Conservation (phyloP, 1,139 yeast species). For the Geotrichum citri-aurantii region DNA sequence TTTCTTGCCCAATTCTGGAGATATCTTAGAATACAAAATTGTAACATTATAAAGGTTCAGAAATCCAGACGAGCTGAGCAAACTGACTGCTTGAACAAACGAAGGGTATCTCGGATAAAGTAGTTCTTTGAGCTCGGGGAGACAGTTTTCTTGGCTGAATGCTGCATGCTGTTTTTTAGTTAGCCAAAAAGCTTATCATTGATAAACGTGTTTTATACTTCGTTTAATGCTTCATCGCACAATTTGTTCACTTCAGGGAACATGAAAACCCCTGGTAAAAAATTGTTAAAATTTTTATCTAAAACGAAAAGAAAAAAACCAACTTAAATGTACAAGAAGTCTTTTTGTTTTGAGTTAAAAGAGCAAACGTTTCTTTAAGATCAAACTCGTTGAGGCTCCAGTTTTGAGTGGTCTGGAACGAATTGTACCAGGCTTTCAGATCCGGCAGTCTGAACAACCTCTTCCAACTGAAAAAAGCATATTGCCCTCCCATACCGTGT, state of each 20-base stretch:
- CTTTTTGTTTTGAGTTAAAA: conserved; percentile 14
- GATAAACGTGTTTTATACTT: conserved; percentile 22
- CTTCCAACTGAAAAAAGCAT: conserved; percentile 30
- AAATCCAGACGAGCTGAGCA: conserved; percentile 26
- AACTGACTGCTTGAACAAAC: conserved; percentile 31
- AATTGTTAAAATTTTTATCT: conserved; percentile 17
- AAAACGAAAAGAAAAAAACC: conserved; percentile 15
- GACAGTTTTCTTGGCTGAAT: conserved; percentile 30
- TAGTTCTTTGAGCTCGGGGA: conserved; percentile 46
- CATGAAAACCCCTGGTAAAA: conserved; percentile 30
- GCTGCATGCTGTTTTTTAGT: conserved; percentile 30
- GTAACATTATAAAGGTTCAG: conserved; percentile 47
- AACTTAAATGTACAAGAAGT: conserved; percentile 18
- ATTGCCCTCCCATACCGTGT: conserved; percentile 24
- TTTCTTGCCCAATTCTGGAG: conserved; percentile 21
- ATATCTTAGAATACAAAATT: conserved; percentile 39
- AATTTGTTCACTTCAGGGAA: conserved; percentile 36
- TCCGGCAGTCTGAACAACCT: conserved; percentile 27
- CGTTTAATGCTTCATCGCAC: conserved; percentile 16
- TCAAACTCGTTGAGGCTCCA: conserved; percentile 30
- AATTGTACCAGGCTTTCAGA: conserved; percentile 21
- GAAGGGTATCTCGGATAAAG: conserved; percentile 40
- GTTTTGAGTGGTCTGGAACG: conserved; percentile 26
- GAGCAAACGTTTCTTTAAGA: conserved; percentile 22
- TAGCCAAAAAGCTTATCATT: conserved; percentile 31